Evolutionary conservation across 1,139 yeast species (phyloP), one percentile per base, ranked within the genome.

Genomic region (Yamadazyma atmosphaerica): DNA sequence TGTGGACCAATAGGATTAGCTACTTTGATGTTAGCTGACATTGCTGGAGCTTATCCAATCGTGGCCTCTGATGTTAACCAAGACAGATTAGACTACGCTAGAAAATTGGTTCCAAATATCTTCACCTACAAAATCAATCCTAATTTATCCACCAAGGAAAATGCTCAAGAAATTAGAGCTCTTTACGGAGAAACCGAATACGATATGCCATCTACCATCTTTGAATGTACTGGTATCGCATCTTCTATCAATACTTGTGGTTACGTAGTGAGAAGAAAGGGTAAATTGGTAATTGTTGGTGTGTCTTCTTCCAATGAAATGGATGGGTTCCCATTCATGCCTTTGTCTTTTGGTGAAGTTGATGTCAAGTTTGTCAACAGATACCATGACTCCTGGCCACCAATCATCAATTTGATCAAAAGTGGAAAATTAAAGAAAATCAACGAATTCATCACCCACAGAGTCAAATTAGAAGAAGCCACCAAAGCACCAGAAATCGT

Each of bases 1-100:
- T 96, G 96, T 27, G 97, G 97, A 7, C 96, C 97, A n/a, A 90
- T 89, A 46, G 97, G 97, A 31, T 65, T 89, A 36, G 70, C 88
- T 43, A 71, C 83, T 35, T 94, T 94, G 29, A 77, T 85, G 25
- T 83, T 83, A 30, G 94, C 94, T 15, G 77, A 74, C 42, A 87
- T 90, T 13, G 85, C 85, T 46, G 97, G 97, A 31, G 95, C 96
- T 9, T 69, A 81, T 31, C 77, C 78, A 27, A 74, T 86, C 37
- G 72, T 81, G 43, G 72, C 84, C 43, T 75, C 83, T 31, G 95
- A 86, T 58, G 67, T 83, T 34, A 67, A 77, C 46, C 82, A 79
- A 44, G 66, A 65, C 47, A 80, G 82, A 49, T 74, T 83, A 45
- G 67, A 75, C 32, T 70, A 80, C 62, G 88, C 87, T 33, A 58